Evolutionary conservation across 2,329 filamentous ascomycete species (phyloP).

Genomic region (Lecanicillium sp.): DNA sequence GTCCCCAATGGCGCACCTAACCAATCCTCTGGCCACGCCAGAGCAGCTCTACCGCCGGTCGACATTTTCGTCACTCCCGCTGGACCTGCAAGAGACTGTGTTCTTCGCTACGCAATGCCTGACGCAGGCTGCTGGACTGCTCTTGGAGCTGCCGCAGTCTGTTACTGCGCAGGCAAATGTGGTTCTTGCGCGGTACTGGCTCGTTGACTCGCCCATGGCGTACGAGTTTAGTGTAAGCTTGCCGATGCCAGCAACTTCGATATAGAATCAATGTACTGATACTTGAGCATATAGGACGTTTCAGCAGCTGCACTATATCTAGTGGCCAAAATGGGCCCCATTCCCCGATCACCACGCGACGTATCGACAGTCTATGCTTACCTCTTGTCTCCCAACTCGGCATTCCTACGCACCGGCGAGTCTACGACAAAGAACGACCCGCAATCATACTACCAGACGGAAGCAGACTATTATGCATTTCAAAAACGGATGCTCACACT

Average conservation of each 20-base stretch:
- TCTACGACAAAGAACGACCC: slow-evolving; percentile 32
- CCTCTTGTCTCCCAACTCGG: slow-evolving; percentile 57
- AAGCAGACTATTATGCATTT: slow-evolving; percentile 61
- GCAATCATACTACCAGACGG: slow-evolving; percentile 60
- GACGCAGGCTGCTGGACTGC: slow-evolving; percentile 70
- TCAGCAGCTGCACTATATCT: slow-evolving; percentile 79
- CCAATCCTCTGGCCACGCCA: slow-evolving; percentile 66
- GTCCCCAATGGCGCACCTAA: slow-evolving; percentile 49
- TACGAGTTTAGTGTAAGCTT: slow-evolving; percentile 48
- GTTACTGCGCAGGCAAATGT: slow-evolving; percentile 81
- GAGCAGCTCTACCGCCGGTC: slow-evolving; percentile 56
- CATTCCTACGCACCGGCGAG: slow-evolving; percentile 37
- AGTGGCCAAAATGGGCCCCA: slow-evolving; percentile 71
- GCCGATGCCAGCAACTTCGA: too few species aligned
- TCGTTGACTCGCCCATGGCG: slow-evolving; percentile 47
- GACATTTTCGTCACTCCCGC: slow-evolving; percentile 51
- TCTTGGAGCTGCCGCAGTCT: slow-evolving; percentile 79
- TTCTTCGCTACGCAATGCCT: slow-evolving; percentile 65
- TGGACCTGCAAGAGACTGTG: slow-evolving; percentile 63
- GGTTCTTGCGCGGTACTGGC: slow-evolving; percentile 73
- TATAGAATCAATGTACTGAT: too few species aligned
- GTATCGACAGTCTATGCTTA: slow-evolving; percentile 81
- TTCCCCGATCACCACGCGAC: slow-evolving; percentile 69
- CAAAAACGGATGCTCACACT: slow-evolving; percentile 59
- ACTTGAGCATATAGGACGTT: slow-evolving; percentile 53